phyloP scores from a whole-genome alignment of 139 green algal species.

The Auxenochlorella protothecoides region DNA sequence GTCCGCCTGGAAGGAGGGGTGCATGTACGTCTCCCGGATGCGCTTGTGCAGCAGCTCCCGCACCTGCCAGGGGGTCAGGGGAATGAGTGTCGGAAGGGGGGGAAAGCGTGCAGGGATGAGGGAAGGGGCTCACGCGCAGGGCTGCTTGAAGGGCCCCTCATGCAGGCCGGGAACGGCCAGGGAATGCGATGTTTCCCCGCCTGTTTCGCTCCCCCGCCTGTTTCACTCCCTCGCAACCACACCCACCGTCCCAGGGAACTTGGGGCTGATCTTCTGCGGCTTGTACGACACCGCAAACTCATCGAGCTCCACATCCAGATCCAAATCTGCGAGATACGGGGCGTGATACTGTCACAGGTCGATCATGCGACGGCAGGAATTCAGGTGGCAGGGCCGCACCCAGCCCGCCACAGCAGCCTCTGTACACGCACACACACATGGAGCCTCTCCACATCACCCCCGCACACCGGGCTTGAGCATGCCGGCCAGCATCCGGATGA shows the following conservation, averaged over 20 bases:
- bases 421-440: not conserved
- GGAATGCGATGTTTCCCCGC: no score
- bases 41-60: constrained; percentile 91
- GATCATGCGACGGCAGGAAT: no score
- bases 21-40: constrained; percentile 85
- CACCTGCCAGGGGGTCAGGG: constrained; percentile 28
- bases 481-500: constrained; percentile 96
- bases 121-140: no score
- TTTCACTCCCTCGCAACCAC: no score
- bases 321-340: constrained; percentile 20
- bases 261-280: constrained; percentile 98
- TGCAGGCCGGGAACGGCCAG: no score
- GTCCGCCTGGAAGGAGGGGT: constrained; percentile 83
- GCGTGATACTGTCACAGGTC: no score
- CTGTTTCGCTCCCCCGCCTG: no score
- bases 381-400: no score
- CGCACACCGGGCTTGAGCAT: constrained; percentile 50
- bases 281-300: constrained; percentile 95
- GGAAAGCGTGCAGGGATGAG: no score
- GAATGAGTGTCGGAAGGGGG: no score
- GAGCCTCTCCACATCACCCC: not conserved
- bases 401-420: not conserved
- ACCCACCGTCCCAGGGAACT: constrained; percentile 78
- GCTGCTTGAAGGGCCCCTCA: no score
- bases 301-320: constrained; percentile 47